Percentiles rank a stretch among this genome's conserved stretches.
These are phyloP conservation scores for Colletotrichum spaethianum DNA, from an alignment of 2,329 filamentous ascomycete genomes.

Conservation along the genomic window DNA sequence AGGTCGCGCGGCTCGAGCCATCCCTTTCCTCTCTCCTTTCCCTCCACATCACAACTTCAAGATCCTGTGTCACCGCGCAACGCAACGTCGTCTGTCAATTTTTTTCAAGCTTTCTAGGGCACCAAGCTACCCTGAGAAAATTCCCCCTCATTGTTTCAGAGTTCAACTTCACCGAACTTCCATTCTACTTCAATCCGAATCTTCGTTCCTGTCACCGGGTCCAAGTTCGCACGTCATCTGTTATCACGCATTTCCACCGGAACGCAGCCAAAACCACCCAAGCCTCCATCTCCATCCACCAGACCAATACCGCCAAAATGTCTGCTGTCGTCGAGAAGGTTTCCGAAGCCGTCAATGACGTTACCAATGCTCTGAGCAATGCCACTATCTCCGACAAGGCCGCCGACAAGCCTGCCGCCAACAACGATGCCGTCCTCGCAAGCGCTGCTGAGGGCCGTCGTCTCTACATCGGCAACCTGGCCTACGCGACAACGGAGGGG, in stretches of 20 bases:
- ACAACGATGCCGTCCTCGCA: slow-evolving; percentile 93
- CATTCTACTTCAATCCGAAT: slow-evolving; percentile 61
- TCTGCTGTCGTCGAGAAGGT: slow-evolving; percentile 84
- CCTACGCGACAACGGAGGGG: slow-evolving; percentile 99
- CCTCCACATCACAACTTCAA: slow-evolving; percentile 60
- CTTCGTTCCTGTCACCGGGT: slow-evolving; percentile 53
- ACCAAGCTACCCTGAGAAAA: slow-evolving; percentile 86
- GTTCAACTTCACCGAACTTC: slow-evolving; percentile 68
- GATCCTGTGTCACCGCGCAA: slow-evolving; percentile 63
- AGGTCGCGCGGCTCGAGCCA: slow-evolving; percentile 44
- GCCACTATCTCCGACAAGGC: slow-evolving; percentile 75
- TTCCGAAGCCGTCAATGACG: slow-evolving; percentile 80
- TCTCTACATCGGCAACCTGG: slow-evolving; percentile 99
- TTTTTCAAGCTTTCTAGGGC: slow-evolving; percentile 77
- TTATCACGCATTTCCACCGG: slow-evolving; percentile 64
- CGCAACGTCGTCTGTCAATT: slow-evolving; percentile 62
- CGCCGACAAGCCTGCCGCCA: slow-evolving; percentile 65
- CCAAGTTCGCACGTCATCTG: slow-evolving; percentile 58
- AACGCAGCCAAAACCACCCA: slow-evolving; percentile 49
- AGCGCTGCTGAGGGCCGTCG: slow-evolving; percentile 98
- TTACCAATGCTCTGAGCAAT: slow-evolving; percentile 82
- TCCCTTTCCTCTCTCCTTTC: slow-evolving; percentile 50
- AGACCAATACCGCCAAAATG: slow-evolving; percentile 75
- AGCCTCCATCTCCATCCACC: slow-evolving; percentile 54
- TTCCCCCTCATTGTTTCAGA: slow-evolving; percentile 81